Percentiles rank a stretch among this genome's conserved stretches.
Conservation (phyloP, 371 early-diverging fungal genomes). For the Apophysomyces variabilis region DNA sequence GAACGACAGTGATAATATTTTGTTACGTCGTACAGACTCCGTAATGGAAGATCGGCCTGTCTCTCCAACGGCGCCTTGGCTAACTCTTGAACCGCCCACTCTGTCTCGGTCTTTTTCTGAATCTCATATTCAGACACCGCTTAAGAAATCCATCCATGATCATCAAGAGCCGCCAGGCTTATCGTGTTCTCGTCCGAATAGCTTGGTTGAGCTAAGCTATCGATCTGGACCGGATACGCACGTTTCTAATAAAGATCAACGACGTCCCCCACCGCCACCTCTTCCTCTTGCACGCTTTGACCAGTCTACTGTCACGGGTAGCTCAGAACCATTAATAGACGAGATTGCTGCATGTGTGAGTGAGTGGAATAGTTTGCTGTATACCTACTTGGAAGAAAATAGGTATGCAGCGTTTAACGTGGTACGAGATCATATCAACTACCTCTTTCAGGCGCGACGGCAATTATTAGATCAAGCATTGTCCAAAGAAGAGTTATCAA, state of each 20-base stretch:
- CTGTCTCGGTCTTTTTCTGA: conserved; percentile 39
- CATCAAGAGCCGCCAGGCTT: conserved; percentile 1
- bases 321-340: conserved; percentile 69
- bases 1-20: conserved; percentile 9
- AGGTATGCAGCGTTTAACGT: conserved; percentile 60
- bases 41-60: background rate
- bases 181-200: conserved; percentile 3
- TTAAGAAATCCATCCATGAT: background rate
- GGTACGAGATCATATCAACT: conserved; percentile 61
- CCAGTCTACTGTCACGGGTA: conserved; percentile 62
- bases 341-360: conserved; percentile 70
- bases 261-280: conserved; percentile 37
- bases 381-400: conserved; percentile 56
- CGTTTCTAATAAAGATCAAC: conserved; percentile 1
- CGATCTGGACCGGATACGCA: conserved; percentile 1
- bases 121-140: conserved; percentile 25
- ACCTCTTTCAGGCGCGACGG: conserved; percentile 67
- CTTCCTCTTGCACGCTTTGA: conserved; percentile 55
- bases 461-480: conserved; percentile 71
- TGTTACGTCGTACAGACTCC: conserved; percentile 6
- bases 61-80: conserved; percentile 8
- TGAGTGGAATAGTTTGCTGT: conserved; percentile 67
- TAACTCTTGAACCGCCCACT: conserved; percentile 13
- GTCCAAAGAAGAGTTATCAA: conserved; percentile 62
- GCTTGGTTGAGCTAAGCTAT: conserved; percentile 6